Base-by-base conservation (phyloP, 164 flowering plant genomes). In the Cinnamomum chago region DNA sequence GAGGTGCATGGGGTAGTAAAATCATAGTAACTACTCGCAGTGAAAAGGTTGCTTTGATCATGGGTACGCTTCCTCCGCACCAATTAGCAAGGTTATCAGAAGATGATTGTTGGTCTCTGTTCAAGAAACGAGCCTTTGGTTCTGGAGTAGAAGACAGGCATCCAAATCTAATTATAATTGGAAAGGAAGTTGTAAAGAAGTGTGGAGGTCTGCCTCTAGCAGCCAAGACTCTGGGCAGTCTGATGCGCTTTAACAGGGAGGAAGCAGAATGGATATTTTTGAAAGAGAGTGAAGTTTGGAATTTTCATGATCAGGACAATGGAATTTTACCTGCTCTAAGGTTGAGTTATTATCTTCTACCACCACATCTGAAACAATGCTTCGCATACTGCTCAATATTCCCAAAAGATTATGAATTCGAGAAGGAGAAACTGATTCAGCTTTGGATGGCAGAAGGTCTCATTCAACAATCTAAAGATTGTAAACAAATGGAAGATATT, bases 151-250 rank as follows among this genome's bases (percentile, higher is more conserved):
- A 75, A 40, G 68, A 40, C 33, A 30, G 0, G 50, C 3, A 40
- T 69, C 72, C 67, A 27, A 65, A 71, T 13, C 35, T 80, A 65
- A 60, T 22, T 1, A 2, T 14, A 0, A 25, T 0, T 72, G 78
- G 76, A 6, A 64, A 69, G 28, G 71, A 77, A 47, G 72, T 77
- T 51, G 80, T 72, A 0, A 52, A 52, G n/a, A 79, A 75, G 35
- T 79, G 81, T 23, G 60, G 69, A 9, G 81, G 81, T 50, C 18
- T 79, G 1, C 81, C 81, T 12, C 52, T 79, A 5, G 76, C 76
- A 5, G 81, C 62, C 3, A 79, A 79, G 66, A 22, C 67, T 14
- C 20, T 79, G 2, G 82, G 76, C 30, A 64, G 79, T 15, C 40
- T 72, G 10, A 28, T 79, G 76, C 65, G 76, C 24, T 65, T 33